Conservation (phyloP, 768 basidiomycete species). For the Psilocybe sp. region DNA sequence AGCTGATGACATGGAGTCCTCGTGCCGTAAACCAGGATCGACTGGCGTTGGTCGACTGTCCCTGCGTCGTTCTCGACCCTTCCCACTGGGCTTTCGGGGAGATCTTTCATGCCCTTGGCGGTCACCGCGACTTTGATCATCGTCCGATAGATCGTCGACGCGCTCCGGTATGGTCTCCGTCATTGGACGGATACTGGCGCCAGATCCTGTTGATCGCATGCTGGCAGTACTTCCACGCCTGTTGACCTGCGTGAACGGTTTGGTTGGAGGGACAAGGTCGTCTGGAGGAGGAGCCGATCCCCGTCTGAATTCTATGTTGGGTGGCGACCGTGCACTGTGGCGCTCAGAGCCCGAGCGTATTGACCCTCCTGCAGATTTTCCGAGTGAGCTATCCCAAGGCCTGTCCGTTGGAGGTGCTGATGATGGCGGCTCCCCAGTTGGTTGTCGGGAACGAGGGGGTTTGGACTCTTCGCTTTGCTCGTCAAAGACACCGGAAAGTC, state of each 20-base stretch:
- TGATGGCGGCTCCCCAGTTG: slow-evolving; percentile 10
- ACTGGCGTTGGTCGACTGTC: slow-evolving; percentile 19
- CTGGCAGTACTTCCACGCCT: slow-evolving; percentile 49
- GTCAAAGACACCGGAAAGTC: slow-evolving; percentile 11
- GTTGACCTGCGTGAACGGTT: slow-evolving; percentile 28
- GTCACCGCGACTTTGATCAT: slow-evolving; percentile 9
- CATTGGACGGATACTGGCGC: slow-evolving; percentile 35
- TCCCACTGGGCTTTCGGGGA: slow-evolving; percentile 12
- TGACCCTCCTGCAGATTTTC: slow-evolving; percentile 19
- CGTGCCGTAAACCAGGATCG: slow-evolving; percentile 9
- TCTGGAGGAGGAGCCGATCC: slow-evolving; percentile 45
- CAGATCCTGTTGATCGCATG: slow-evolving; percentile 41
- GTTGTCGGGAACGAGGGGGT: slow-evolving; percentile 12
- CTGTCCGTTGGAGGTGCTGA: slow-evolving; percentile 16
- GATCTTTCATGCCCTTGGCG: slow-evolving; percentile 10
- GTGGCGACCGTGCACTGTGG: slow-evolving; percentile 28
- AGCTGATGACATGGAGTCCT: slow-evolving; percentile 9
- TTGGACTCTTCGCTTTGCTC: slow-evolving; percentile 20
- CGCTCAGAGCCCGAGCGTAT: slow-evolving; percentile 26
- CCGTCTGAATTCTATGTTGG: slow-evolving; percentile 45
- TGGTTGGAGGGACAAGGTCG: slow-evolving; percentile 22
- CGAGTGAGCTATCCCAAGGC: slow-evolving; percentile 17
- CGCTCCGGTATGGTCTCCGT: slow-evolving; percentile 38
- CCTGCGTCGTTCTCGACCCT: slow-evolving; percentile 13
- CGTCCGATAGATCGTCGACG: slow-evolving; percentile 20